Evolutionary conservation across 495 filamentous ascomycete species (phyloP), one percentile per base, ranked within the genome.

Genomic region (Aspergillus wentii): DNA sequence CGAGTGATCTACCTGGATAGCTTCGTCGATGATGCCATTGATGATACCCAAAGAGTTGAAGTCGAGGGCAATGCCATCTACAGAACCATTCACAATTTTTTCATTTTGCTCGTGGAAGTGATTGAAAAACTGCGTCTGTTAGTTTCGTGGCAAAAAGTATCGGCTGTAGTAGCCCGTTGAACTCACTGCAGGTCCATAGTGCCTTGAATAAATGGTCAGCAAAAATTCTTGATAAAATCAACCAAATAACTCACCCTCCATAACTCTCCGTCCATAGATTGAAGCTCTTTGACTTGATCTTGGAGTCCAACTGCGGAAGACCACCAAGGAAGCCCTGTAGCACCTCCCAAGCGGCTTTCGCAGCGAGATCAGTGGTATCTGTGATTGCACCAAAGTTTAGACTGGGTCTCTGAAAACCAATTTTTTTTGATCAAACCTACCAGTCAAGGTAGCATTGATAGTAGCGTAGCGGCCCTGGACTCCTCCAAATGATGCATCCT

Each of bases 11-110:
- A 49, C 45, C 32, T 90, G 84, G 18, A 81, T 76, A 3, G 75
- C 49, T 35, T 78, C 74, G 54, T 92, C 86, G 44, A 90, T 75
- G 52, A 86, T 88, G 14, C 84, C 86, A 50, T 90, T 88, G 20
- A 86, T 62, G 11, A 74, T 68, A 9, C 65, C 55, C 1, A 74
- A 46, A 0, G 71, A 69, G 32, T 72, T 64, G 32, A 74, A 66
- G 8, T 70, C 49, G n/a, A 74, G 66, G 8, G 57, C 39, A n/a
- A 59, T 51, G 4, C 58, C 57, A 0, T 59, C 46, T 11, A 60
- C 41, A 5, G 46, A 58, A 11, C 66, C 64, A 17, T 63, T 75
- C 54, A 48, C 69, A 50, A 64, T 76, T 59, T 40, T 62, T 23
- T 57, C 57, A 45, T 87, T 87, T 49, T 85, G 78, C 34, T 73